Base-by-base conservation (phyloP, 2,329 filamentous ascomycete species). In the Pseudocercospora pini-densiflorae region DNA sequence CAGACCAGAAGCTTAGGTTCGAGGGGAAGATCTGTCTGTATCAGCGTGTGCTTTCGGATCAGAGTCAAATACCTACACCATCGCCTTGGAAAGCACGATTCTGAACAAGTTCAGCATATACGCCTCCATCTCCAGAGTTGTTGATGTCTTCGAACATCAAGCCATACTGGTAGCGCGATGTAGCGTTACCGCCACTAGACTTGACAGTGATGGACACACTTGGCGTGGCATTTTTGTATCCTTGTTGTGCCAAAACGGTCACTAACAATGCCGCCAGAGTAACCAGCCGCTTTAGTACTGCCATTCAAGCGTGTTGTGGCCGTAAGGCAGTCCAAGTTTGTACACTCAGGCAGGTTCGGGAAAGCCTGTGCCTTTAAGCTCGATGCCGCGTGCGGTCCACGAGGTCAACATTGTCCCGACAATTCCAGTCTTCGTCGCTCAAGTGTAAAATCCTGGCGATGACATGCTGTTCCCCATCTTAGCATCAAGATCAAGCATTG, bases 71-170 rank as follows among this genome's bases (percentile, higher is more conserved):
- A 68, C 67, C 65, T 29, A 73, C 68, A 10, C 59, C 45, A 58
- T 72, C 61, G 45, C 81, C 83, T 77, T 92, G 90, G 72, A 92
- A 91, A 10, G 89, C 90, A 58, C 89, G 85, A 77, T 92, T 92
- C 61, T 84, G 85, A 64, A 92, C 85, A 64, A 92, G 77, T 74
- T 92, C 89, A 55, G 88, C 90, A 74, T 92, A 92, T 68, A 92
- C 86, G 5, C 90, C 90, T 21, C 90, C 90, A 73, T 92, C 90
- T 1, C 90, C 89, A 1, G 87, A 89, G 76, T 90, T 87, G 66
- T 77, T 77, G 69, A 77, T 77, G 65, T 77, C 76, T 68, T 75
- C 75, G 72, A 92, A 90, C 40, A 61, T 45, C 31, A 61, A 66
- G 4, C 61, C 63, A 59, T 69, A 69, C 24, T 61, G 61, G 24